Conservation (phyloP, 805 yeast genomes). For the Debaryomyces castellii region DNA sequence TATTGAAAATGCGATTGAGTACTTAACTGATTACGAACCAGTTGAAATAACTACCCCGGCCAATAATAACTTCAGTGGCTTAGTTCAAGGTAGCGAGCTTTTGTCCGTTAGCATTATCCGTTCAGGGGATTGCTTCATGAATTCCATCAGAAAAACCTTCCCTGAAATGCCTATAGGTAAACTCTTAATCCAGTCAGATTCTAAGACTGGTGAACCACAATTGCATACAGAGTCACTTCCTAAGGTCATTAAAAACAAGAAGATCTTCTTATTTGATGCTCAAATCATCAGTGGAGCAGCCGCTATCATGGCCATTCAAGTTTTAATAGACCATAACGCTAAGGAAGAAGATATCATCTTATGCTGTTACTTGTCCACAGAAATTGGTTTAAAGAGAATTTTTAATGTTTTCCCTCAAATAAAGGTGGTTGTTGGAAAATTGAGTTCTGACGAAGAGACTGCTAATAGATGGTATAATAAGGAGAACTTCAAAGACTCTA, state of each 20-base stretch:
- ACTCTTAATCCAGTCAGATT: slow-evolving; percentile 81
- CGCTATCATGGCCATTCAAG: slow-evolving; percentile 89
- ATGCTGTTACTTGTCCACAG: slow-evolving; percentile 74
- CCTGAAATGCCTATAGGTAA: slow-evolving; percentile 84
- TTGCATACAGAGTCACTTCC: slow-evolving; percentile 83
- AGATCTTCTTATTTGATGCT: slow-evolving; percentile 76
- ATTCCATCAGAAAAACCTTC: slow-evolving; percentile 69
- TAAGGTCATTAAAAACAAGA: slow-evolving; percentile 21
- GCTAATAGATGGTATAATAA: slow-evolving; percentile 23
- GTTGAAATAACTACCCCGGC: slow-evolving; percentile 27
- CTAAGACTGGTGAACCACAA: slow-evolving; percentile 91
- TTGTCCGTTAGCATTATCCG: slow-evolving; percentile 79
- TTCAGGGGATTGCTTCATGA: slow-evolving; percentile 91
- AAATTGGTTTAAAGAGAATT: slow-evolving; percentile 71
- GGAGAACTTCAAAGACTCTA: slow-evolving; percentile 45
- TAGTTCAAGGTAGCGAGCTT: slow-evolving; percentile 51
- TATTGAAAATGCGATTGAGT: slow-evolving; percentile 67
- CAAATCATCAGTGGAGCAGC: slow-evolving; percentile 93
- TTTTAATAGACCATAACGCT: slow-evolving; percentile 78
- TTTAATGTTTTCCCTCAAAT: slow-evolving; percentile 72
- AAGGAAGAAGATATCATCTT: slow-evolving; percentile 59
- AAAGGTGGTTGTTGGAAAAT: slow-evolving; percentile 64
- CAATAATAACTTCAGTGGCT: slow-evolving; percentile 23
- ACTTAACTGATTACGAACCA: slow-evolving; percentile 38
- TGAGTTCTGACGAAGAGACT: slow-evolving; percentile 43